Conservation (phyloP, 345 rosid species). For the Jatropha curcas region DNA sequence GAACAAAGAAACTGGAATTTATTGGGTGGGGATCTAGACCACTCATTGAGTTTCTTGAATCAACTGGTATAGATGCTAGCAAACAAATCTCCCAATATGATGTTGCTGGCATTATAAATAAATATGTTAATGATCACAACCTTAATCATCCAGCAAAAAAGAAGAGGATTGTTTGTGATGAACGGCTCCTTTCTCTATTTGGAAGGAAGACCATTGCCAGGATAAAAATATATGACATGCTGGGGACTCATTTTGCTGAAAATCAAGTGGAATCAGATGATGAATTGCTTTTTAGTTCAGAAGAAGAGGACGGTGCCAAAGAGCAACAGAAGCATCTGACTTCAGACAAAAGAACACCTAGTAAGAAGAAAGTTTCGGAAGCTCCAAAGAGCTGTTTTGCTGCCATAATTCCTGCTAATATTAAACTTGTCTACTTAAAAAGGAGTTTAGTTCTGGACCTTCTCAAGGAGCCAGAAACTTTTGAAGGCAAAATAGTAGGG, state of each 20-base stretch:
- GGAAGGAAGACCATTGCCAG: slow-evolving; percentile 51
- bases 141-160: slow-evolving; percentile 50
- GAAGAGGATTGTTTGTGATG: slow-evolving; percentile 62
- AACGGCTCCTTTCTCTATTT: slow-evolving; percentile 51
- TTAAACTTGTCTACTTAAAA: slow-evolving; percentile 69
- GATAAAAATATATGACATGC: slow-evolving; percentile 51
- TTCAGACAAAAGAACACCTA: slow-evolving; percentile 32
- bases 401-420: slow-evolving; percentile 59
- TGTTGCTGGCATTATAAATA: slow-evolving; percentile 45
- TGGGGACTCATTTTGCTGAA: slow-evolving; percentile 66
- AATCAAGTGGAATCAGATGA: slow-evolving; percentile 53
- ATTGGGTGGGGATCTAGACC: slow-evolving; percentile 79
- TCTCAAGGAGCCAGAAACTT: slow-evolving; percentile 43
- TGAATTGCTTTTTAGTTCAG: slow-evolving; percentile 41
- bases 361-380: slow-evolving; percentile 34
- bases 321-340: slow-evolving; percentile 11
- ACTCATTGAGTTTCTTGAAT: slow-evolving; percentile 61
- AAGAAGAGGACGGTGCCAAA: slow-evolving; percentile 36
- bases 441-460: slow-evolving; percentile 66
- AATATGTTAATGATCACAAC: slow-evolving; percentile 43
- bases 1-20: slow-evolving; percentile 46
- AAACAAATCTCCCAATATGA: slow-evolving; percentile 48
- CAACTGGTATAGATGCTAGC: slow-evolving; percentile 48
- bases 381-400: slow-evolving; percentile 55
- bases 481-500: slow-evolving; percentile 57